These are phyloP conservation scores for Aspergillus heteromorphus DNA, from an alignment of 495 filamentous ascomycete genomes.

Conservation along the genomic window DNA sequence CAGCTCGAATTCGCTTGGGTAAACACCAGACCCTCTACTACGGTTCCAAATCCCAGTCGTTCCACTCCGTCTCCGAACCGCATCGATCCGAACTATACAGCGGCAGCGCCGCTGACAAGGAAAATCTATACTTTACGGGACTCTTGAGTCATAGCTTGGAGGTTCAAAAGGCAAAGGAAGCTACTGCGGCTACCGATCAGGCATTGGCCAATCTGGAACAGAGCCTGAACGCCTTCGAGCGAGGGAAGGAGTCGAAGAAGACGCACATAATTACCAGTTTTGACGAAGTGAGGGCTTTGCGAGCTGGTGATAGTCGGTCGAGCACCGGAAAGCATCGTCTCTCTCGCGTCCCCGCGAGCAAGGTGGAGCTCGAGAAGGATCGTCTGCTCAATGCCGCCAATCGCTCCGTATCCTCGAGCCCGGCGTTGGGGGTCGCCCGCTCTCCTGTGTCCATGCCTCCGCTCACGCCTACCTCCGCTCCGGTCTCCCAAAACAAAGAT, in stretches of 20 bases:
- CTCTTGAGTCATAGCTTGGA: constrained; percentile 53
- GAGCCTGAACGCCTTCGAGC: constrained; percentile 41
- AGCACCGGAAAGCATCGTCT: constrained; percentile 18
- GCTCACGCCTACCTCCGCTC: constrained; percentile 42
- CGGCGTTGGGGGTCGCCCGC: constrained; percentile 50
- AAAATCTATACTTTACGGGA: constrained; percentile 48
- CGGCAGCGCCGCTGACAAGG: constrained; percentile 29
- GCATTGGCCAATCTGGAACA: constrained; percentile 54
- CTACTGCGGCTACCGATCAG: constrained; percentile 46
- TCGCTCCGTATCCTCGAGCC: constrained; percentile 61
- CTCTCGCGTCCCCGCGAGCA: constrained; percentile 28
- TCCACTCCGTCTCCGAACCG: constrained; percentile 43
- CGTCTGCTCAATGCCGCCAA: constrained; percentile 39
- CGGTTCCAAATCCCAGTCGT: constrained; percentile 46
- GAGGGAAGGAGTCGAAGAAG: constrained; percentile 51
- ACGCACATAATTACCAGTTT: constrained; percentile 38
- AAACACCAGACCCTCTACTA: constrained; percentile 48
- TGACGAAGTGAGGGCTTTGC: constrained; percentile 33
- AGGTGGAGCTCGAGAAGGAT: constrained; percentile 42
- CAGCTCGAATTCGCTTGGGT: constrained; percentile 45
- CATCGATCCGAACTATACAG: constrained; percentile 50
- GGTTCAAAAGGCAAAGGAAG: constrained; percentile 50
- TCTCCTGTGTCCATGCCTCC: constrained; percentile 31
- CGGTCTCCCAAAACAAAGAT: constrained; percentile 48
- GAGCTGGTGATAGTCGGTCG: constrained; percentile 25